Evolutionary conservation across 1,284 basidiomycete species (phyloP), one percentile per base, ranked within the genome.

Genomic region (Ceratobasidium sp.): DNA sequence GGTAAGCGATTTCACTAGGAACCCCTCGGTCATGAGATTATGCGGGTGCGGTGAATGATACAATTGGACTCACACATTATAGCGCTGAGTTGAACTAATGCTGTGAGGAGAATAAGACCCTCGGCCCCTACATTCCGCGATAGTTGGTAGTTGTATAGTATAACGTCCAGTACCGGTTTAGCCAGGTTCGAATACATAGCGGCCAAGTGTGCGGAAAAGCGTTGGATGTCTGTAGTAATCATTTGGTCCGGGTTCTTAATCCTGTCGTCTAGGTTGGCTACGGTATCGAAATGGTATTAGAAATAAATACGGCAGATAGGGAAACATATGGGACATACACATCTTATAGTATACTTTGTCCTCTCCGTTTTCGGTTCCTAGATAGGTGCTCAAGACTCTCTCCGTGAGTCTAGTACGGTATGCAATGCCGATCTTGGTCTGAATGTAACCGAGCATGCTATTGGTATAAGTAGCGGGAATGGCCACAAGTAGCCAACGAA

Each of bases 161-260:
- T 90, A 59, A 95, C 92, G 75, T 98, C 96, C 41, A 98, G 83
- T 16, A 91, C 83, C 1, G 96, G 96, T 78, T 98, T 98, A 42
- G 94, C 93, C 49, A 97, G 80, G 77, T 96, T 96, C 16, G 90
- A 88, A 78, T 98, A 99, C 52, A 98, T 95, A 46, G 94, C 93
- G 8, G 96, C 93, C 16, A 99, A 84, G 75, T 94, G 90, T 23
- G 85, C 85, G 36, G 93, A 93, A 79, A 98, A 98, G 69, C 91
- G 91, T 76, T 95, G 91, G 50, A 98, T 93, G 77, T 99, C 96
- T 71, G 96, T 90, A 0, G 95, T 96, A 72, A 98, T 93, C 86
- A 96, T 90, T 77, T 98, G 95, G 76, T 98, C 96, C 8, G 93
- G 91, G 74, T 98, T 98, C 81, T 95, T 95, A 73, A 98, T 95